Conservation (phyloP, 2,329 filamentous ascomycete genomes). For the Chalaropsis ovoidea region DNA sequence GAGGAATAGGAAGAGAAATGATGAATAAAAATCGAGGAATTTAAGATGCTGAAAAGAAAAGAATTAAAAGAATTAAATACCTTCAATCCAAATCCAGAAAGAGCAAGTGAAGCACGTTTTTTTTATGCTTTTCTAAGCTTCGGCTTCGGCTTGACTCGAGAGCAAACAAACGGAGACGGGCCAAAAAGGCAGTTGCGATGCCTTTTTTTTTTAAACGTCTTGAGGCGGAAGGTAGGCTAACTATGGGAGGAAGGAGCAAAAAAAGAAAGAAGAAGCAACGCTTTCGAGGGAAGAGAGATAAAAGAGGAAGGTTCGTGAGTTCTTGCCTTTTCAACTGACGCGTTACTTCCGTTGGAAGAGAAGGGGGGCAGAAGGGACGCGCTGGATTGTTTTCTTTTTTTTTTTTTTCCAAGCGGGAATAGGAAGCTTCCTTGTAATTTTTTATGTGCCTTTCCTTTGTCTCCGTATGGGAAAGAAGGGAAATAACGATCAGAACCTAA, state of each 20-base stretch:
- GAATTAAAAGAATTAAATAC: not conserved
- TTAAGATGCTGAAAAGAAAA: not conserved
- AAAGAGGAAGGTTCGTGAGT: slow-evolving; percentile 13
- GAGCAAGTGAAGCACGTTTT: not conserved
- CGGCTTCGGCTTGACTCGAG: not conserved
- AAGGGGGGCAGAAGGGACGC: too few species aligned
- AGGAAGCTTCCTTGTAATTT: too few species aligned
- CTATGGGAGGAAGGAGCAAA: slow-evolving; percentile 9
- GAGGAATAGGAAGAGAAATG: slow-evolving; percentile 13
- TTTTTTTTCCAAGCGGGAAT: not conserved
- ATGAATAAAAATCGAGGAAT: not conserved
- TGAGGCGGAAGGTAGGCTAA: not conserved
- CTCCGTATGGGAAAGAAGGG: too few species aligned
- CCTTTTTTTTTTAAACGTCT: too few species aligned
- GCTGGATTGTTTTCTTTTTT: not conserved
- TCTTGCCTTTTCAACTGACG: not conserved
- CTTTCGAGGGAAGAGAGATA: not conserved
- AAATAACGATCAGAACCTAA: too few species aligned
- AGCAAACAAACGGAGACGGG: not conserved
- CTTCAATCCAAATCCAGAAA: not conserved
- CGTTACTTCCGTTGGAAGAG: too few species aligned
- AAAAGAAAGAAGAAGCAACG: not conserved
- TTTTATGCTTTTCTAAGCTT: not conserved
- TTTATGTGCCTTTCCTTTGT: too few species aligned
- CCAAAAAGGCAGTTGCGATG: not conserved